phyloP scores from a whole-genome alignment of 176 grass and related monocot species.

The Saccharum officinarum region DNA sequence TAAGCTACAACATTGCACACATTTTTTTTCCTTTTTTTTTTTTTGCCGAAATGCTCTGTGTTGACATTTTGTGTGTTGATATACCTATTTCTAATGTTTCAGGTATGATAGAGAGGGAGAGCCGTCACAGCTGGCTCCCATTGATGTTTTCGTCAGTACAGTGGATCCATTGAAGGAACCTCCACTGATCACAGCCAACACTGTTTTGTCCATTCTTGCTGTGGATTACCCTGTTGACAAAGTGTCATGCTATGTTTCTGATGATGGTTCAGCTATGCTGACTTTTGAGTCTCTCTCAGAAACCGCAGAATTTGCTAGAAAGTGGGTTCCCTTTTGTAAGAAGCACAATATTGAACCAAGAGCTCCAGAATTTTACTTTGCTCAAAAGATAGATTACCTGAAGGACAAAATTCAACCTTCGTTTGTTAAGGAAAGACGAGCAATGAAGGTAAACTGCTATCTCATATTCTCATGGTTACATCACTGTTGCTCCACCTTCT shows the following conservation, averaged over 20 bases:
- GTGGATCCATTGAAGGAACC: conserved; percentile 93
- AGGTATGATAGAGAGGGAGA: conserved; percentile 93
- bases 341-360: conserved; percentile 88
- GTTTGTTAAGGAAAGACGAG: conserved; percentile 96
- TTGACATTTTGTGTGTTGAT: conserved; percentile 24
- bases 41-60: background rate
- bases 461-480: background rate
- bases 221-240: conserved; percentile 92
- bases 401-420: conserved; percentile 98
- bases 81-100: conserved; percentile 25
- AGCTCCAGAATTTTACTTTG: conserved; percentile 98
- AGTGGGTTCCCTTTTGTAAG: conserved; percentile 93
- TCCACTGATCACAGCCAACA: conserved; percentile 88
- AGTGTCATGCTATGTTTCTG: conserved; percentile 96
- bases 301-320: conserved; percentile 89
- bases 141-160: conserved; percentile 93
- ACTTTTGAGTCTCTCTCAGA: conserved; percentile 80
- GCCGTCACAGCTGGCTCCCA: conserved; percentile 74
- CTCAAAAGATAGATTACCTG: conserved; percentile 93
- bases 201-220: conserved; percentile 82
- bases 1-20: conserved; percentile 12
- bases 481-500: conserved; percentile 19
- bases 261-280: conserved; percentile 86
- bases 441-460: conserved; percentile 89
- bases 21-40: background rate